Base-by-base conservation (phyloP, 495 filamentous ascomycete species). In the Pyronema omphalodes region DNA sequence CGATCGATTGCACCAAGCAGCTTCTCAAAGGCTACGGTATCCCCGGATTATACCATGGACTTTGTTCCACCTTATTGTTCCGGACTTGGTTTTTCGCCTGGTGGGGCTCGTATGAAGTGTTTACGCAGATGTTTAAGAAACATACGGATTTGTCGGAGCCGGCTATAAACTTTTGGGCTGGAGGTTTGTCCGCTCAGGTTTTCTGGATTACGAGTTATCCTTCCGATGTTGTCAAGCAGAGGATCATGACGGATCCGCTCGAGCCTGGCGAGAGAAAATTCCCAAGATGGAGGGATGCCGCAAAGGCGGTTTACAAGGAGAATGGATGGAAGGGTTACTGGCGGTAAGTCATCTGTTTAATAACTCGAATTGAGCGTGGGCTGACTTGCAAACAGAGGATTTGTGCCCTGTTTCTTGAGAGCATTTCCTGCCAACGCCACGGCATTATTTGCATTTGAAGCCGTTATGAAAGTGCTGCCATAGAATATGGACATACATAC, bases 351-450 rank as follows among this genome's bases (percentile, higher is more conserved):
- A 29, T 29, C 23, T 5, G 23, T 54, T 19, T 36, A 15, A 15
- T 54, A 12, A 29, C 7, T 9, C 17, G 2, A 47, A n/a, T 15
- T 3, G 8, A 9, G 34, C 44, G 9, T 9, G 23, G 15, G 36
- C 48, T 62, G 36, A 63, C 17, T 44, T 36, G 23, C 3, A 15
- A 37, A 6, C 51, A 64, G 62, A 44, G 91, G 91, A 1, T 98
- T 98, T 63, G 54, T 89, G 57, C 91, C 91, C 0, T 95, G 89
- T 65, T 93, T 95, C 66, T 66, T 94, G 54, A 74, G 91, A 63
- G 91, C 91, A 9, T 98, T 98, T 68, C 91, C 91, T 45, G 91
- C 91, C 48, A 98, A 98, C 72, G 89, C 88, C 1, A 81, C 89
- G 77, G 89, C 89, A 8, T 64, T 98, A 66, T 77, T 94, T 54